Conservation (phyloP, 371 early-diverging fungal genomes). For the Fennellomyces sp. region DNA sequence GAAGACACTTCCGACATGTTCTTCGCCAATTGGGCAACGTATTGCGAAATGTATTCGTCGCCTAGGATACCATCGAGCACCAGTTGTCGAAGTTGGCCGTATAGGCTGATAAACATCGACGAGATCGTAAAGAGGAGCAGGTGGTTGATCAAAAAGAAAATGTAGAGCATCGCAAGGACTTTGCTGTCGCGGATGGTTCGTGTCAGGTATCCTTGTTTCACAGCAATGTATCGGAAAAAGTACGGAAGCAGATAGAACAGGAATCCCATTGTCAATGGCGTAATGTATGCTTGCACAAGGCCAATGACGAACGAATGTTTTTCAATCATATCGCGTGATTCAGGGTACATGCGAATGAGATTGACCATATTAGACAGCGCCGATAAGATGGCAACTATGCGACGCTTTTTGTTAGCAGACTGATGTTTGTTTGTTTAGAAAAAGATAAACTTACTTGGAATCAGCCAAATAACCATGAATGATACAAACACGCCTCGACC, state of each 20-base stretch:
- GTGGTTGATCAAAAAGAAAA: slow-evolving; percentile 72
- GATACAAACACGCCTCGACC: slow-evolving; percentile 57
- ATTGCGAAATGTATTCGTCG: slow-evolving; percentile 16
- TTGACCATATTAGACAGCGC: slow-evolving; percentile 59
- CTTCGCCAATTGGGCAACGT: slow-evolving; percentile 31
- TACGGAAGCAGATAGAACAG: slow-evolving; percentile 65
- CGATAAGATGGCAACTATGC: slow-evolving; percentile 54
- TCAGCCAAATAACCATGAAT: slow-evolving; percentile 61
- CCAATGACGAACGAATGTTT: slow-evolving; percentile 46
- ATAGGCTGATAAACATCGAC: slow-evolving; percentile 52
- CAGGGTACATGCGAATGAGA: slow-evolving; percentile 53
- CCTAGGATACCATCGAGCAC: slow-evolving; percentile 17
- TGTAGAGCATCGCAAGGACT: slow-evolving; percentile 70
- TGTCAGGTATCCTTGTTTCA: slow-evolving; percentile 73
- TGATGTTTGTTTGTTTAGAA: background rate
- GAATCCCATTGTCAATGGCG: slow-evolving; percentile 69
- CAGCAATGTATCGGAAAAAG: slow-evolving; percentile 60
- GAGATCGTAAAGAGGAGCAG: slow-evolving; percentile 61
- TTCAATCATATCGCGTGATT: slow-evolving; percentile 42
- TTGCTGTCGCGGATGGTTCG: slow-evolving; percentile 64
- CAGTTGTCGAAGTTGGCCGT: slow-evolving; percentile 42
- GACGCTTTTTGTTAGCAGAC: too few relatives aligned
- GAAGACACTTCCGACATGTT: slow-evolving; percentile 39
- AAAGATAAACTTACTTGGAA: slow-evolving; percentile 36
- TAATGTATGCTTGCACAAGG: slow-evolving; percentile 66